Conservation (phyloP, 2,329 filamentous ascomycete species). For the Emericellopsis cladophorae region DNA sequence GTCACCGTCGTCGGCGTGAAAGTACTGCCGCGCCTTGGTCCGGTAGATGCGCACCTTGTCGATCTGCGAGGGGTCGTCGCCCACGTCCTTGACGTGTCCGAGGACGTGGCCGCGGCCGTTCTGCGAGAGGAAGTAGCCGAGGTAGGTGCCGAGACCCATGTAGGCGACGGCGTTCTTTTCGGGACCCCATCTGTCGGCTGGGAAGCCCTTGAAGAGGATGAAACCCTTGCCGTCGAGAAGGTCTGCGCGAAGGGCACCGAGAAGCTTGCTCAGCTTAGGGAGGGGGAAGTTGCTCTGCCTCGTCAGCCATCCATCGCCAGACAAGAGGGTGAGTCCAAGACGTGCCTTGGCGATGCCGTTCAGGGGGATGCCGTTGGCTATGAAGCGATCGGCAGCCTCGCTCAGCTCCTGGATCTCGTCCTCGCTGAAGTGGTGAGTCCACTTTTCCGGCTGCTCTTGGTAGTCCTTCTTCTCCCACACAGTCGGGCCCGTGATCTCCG, state of each 20-base stretch:
- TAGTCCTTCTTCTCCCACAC: slow-evolving; percentile 61
- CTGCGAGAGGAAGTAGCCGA: slow-evolving; percentile 81
- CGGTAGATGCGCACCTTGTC: slow-evolving; percentile 84
- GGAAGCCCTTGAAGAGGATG: slow-evolving; percentile 79
- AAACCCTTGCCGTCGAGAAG: slow-evolving; percentile 74
- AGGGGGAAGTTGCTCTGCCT: slow-evolving; percentile 29
- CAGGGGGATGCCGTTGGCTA: slow-evolving; percentile 49
- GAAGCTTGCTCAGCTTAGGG: slow-evolving; percentile 21
- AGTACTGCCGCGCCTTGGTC: slow-evolving; percentile 50
- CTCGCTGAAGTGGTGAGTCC: slow-evolving; percentile 57
- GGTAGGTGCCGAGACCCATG: slow-evolving; percentile 75
- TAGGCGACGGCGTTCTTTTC: slow-evolving; percentile 79
- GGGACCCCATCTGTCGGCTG: slow-evolving; percentile 61
- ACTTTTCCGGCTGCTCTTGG: slow-evolving; percentile 48
- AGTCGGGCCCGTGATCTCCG: slow-evolving; percentile 56
- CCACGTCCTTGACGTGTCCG: slow-evolving; percentile 80
- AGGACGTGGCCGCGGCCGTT: slow-evolving; percentile 78
- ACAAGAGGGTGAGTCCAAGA: slow-evolving; percentile 5
- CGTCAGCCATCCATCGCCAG: neutral
- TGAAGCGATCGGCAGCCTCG: slow-evolving; percentile 54
- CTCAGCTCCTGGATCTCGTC: slow-evolving; percentile 56
- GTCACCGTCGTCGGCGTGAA: slow-evolving; percentile 68
- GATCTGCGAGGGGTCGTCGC: slow-evolving; percentile 68
- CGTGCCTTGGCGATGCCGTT: slow-evolving; percentile 46
- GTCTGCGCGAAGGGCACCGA: slow-evolving; percentile 23